Evolutionary conservation across 495 filamentous ascomycete genomes (phyloP), one percentile per base, ranked within the genome.

Genomic region (Tuber borchii): DNA sequence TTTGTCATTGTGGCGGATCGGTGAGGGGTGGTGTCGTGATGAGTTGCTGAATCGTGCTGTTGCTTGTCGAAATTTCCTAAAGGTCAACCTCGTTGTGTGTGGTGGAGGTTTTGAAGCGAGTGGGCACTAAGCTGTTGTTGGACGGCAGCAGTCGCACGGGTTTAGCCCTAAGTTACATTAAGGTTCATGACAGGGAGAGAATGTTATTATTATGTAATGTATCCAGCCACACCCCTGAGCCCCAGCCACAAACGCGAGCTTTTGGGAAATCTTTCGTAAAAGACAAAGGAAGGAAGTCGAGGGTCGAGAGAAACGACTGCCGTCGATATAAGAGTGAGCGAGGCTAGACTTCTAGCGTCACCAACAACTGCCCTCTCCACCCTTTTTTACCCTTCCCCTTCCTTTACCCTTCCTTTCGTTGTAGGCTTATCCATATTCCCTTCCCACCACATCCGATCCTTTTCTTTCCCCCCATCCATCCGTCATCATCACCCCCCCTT

Each of bases 1-100:
- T 82, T 82, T 45, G 81, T 82, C 81, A 82, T 82, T 82, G 20
- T 37, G 40, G 73, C 61, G 74, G 71, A 71, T 26, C 65, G 73
- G 76, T 65, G 72, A 43, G 45, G 69, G 69, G 46, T 42, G 56
- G 70, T 79, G 51, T 79, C 76, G 77, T 72, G 70, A 72, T 61
- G 48, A 69, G 69, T 78, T 78, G 77, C 77, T 74, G 76, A 37
- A 71, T 43, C 40, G 75, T 74, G 72, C 51, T 51, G 72, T 75
- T 78, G 76, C 78, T 72, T 44, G 75, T 72, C 42, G 42, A 74
- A 73, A 79, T 79, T 79, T 73, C 74, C 76, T 70, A 42, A 65
- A 79, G 73, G 72, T 19, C 56, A 3, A 65, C 7, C 4, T 19
- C 26, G 56, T 4, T 0, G 26, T 34, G 14, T 65, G 56, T 65